phyloP scores from a whole-genome alignment of 2,329 filamentous ascomycete genomes.

The Fusarium veterinarium region DNA sequence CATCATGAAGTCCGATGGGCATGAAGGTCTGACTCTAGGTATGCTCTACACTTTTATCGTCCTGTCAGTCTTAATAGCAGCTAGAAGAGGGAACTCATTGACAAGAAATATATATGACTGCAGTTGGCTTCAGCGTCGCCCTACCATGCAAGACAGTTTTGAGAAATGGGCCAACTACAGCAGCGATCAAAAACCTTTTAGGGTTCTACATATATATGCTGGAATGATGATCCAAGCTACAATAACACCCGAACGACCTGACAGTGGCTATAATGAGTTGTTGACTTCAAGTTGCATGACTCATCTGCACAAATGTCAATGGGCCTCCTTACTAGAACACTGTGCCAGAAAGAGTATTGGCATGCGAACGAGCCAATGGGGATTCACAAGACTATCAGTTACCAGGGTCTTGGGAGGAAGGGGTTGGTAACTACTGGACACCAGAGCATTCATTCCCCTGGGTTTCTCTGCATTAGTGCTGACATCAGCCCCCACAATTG shows the following conservation, averaged over 20 bases:
- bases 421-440: too few species aligned
- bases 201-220: too few species aligned
- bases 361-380: neutral
- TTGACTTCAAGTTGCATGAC: neutral
- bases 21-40: fast-evolving
- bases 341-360: neutral
- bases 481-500: neutral
- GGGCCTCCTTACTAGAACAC: neutral
- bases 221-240: neutral
- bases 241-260: too few species aligned
- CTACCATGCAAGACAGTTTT: neutral
- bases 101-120: neutral
- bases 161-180: neutral
- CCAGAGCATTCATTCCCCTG: neutral
- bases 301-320: fast-evolving
- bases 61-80: too few species aligned
- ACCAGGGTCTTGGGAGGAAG: neutral
- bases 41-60: fast-evolving
- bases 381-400: neutral
- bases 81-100: too few species aligned
- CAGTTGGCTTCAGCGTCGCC: neutral
- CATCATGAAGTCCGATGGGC: neutral
- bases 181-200: too few species aligned
- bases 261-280: fast-evolving
- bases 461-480: slow-evolving; percentile 2